Evolutionary conservation across 345 rosid genomes (phyloP), one percentile per base, ranked within the genome.

Genomic region (Microthlaspi erraticum): DNA sequence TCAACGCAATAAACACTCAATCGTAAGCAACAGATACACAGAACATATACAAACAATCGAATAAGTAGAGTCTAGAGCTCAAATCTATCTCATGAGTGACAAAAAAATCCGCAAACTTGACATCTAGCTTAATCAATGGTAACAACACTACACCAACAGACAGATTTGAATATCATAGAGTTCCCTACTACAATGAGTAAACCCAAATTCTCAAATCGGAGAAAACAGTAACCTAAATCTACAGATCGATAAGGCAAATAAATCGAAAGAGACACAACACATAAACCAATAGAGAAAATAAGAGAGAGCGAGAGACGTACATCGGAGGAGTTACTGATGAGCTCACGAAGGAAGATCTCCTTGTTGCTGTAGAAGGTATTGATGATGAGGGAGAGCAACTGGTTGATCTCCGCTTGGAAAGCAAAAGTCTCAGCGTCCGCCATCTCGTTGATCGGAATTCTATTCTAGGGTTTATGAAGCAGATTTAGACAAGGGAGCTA

Each of bases 331-430:
- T 54, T 54, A 34, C 59, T 54, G 59, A 54, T 54, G 23, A 54
- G 59, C 6, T 54, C 59, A 32, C 59, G 59, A 16, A 54, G 59
- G 39, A 54, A 54, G 59, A 54, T 54, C 59, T 54, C 59, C 59
- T 54, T 54, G 39, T 54, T 54, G 39, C 59, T 54, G 59, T 54
- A 54, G 7, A 54, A 54, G 13, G 59, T 54, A 17, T 54, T 54
- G 59, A 54, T 54, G 59, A 54, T 54, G 10, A 54, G 39, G 4
- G 59, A 54, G 13, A 54, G 59, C 10, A 54, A 18, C 37, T 54
- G 59, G 10, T 54, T 54, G 59, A 54, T 54, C 59, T 54, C 59
- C 5, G 59, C 59, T 20, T 54, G 59, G 39, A 54, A 54, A 6
- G 59, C 59, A 36, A 54, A 54, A 0, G 59, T 54, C 39, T 54